Base-by-base conservation (phyloP, 2,329 filamentous ascomycete genomes). In the Ophiosphaerella narmari region DNA sequence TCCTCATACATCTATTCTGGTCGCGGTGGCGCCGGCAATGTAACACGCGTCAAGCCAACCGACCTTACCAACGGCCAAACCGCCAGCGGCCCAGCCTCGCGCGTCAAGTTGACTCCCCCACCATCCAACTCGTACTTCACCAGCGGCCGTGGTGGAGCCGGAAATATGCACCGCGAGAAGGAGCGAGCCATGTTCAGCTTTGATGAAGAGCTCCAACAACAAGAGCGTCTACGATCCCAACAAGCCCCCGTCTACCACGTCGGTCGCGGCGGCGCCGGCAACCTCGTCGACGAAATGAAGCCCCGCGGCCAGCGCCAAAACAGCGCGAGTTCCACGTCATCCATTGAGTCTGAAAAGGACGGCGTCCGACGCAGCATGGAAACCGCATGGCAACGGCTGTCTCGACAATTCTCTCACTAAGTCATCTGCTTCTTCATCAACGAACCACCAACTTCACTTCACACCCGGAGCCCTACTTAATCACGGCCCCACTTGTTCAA, bases 101-200 rank as follows among this genome's bases (percentile, higher is more conserved):
- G 78, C 57, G 72, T 79, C 43, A 76, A 77, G 47, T 77, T 84
- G 49, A 72, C 77, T 57, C 73, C 62, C 68, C 78, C 63, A 59
- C 77, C 67, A 63, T 66, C 57, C 55, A 74, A 77, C 37, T 71
- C 77, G 51, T 79, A 80, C 74, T 87, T 87, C 78, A 82, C 85
- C 75, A 81, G 81, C 9, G 86, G 86, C 62, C 84, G 86, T 50
- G 86, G 86, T 60, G 86, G 86, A 50, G 85, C 85, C 2, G 86
- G 86, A 65, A 89, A 88, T 75, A 79, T 84, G 55, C 77, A 80
- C 73, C 66, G 75, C 38, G 71, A 78, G 45, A 69, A 74, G 53
- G 80, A 86, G 60, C 78, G 82, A 35, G 78, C 81, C 63, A 85
- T 86, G 68, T 86, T 86, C 78, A 82, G 80, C 71, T 89, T 89